Evolutionary conservation across 768 basidiomycete genomes (phyloP).

Genomic region (Lactarius sanguifluus): DNA sequence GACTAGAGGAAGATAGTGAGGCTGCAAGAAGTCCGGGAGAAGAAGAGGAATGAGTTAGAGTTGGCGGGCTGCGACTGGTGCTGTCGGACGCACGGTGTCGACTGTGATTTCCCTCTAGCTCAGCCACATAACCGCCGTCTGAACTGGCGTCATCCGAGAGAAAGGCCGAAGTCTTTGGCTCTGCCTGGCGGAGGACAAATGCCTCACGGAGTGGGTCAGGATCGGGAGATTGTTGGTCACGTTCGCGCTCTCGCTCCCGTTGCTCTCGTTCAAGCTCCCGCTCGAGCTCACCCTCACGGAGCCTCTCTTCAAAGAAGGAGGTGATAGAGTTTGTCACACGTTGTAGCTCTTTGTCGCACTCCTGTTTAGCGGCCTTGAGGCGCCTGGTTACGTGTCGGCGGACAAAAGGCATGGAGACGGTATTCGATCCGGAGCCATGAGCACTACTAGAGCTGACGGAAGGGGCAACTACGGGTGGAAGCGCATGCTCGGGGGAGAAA

Average conservation of each 20-base stretch:
- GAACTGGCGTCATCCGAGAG: conserved; percentile 73
- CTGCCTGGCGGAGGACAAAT: conserved; percentile 57
- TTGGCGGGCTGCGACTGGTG: conserved; percentile 38
- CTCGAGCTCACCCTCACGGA: conserved; percentile 71
- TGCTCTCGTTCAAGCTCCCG: conserved; percentile 61
- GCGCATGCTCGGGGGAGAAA: conserved; percentile 64
- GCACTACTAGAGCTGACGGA: conserved; percentile 36
- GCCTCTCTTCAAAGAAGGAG: conserved; percentile 87
- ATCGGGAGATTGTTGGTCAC: conserved; percentile 49
- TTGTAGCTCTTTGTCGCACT: conserved; percentile 95
- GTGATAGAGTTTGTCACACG: conserved; percentile 95
- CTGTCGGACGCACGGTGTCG: conserved; percentile 71
- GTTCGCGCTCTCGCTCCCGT: conserved; percentile 40
- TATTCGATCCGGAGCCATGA: conserved; percentile 60
- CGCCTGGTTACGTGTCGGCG: conserved; percentile 90
- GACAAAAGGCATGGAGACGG: conserved; percentile 90
- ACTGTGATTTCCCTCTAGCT: conserved; percentile 62
- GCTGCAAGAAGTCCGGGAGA: conserved; percentile 60
- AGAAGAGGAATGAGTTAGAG: conserved; percentile 55
- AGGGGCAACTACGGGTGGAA: conserved; percentile 34
- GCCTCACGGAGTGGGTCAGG: conserved; percentile 52
- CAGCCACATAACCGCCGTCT: conserved; percentile 82
- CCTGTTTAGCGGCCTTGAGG: conserved; percentile 90
- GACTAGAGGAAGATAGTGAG: conserved; percentile 67
- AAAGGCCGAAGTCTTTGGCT: conserved; percentile 53